Evolutionary conservation across 208 protist species (phyloP).

Genomic region (Acanthamoeba castellanii): DNA sequence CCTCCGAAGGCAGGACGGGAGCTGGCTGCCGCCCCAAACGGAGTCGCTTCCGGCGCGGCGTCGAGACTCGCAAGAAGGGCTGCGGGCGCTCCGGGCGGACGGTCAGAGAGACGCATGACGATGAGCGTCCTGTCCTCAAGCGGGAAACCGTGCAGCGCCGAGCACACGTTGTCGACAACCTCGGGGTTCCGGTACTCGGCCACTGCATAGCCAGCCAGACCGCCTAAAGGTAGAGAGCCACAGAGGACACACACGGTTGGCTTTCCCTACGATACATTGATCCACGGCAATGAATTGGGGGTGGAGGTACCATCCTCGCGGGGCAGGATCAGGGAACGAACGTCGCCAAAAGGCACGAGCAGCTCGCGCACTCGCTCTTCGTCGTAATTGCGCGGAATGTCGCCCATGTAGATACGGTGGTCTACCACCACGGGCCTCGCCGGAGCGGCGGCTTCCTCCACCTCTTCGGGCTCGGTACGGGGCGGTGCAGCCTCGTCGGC

Average conservation of each 20-base stretch:
- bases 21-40: not conserved
- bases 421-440: not conserved
- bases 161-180: not conserved
- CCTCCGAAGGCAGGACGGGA: no score
- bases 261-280: no score
- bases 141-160: constrained; percentile 37
- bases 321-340: constrained; percentile 9
- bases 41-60: not conserved
- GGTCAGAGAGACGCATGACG: constrained; percentile 30
- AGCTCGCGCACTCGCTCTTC: constrained; percentile 73
- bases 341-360: constrained; percentile 45
- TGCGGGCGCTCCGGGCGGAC: constrained; percentile 12
- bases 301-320: not conserved
- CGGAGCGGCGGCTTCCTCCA: not conserved
- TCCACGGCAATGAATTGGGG: no score
- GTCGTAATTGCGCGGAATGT: constrained; percentile 49
- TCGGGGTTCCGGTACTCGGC: not conserved
- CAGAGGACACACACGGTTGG: not conserved
- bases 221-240: not conserved
- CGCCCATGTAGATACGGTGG: constrained; percentile 60
- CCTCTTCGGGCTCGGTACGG: no score
- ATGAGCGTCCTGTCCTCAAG: constrained; percentile 66
- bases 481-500: no score
- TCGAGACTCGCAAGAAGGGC: not conserved
- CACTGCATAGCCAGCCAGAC: constrained; percentile 12